Evolutionary conservation across 768 basidiomycete species (phyloP), one percentile per base, ranked within the genome.

Genomic region (Lentinula raphanica): DNA sequence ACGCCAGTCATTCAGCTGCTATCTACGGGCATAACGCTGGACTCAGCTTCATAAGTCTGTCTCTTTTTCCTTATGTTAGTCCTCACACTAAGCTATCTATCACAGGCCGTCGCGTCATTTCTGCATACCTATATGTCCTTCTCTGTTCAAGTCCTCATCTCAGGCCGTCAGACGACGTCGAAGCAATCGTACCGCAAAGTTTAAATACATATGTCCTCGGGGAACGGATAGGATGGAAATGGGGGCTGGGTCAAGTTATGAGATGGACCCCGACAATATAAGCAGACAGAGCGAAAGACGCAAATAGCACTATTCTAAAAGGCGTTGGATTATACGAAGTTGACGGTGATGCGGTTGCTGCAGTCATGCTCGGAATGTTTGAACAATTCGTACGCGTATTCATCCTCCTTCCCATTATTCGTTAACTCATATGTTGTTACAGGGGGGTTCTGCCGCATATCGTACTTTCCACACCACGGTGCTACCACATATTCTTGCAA

Each of bases 241-340:
- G 92, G 92, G 79, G 82, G 6, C 72, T 93, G 29, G 86, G 87
- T 54, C 80, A 81, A 39, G 79, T 81, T n/a, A 75, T 92, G 68
- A 83, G 85, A 23, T 94, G 92, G 91, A 79, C 81, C 25, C 88
- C 87, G 5, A 76, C 87, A 9, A 74, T 79, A 32, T 67, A 75
- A 8, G 67, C 72, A 32, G 68, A 72, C 50, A 68, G 69, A 38
- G 67, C 79, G 3, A 59, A 67, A 23, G 60, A 51, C 27, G 56
- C 60, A n/a, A 55, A 75, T 70, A 29, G 67, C 58, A 58, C 67
- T 70, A 63, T 81, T n/a, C 67, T 81, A 48, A 72, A 71, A 60
- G 76, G 79, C 39, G 80, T 87, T 1, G 91, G 90, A 2, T 67
- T 92, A 55, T 86, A 86, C 64, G 92, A 92, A 64, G 84, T 92